Evolutionary conservation across 163 green algal genomes (phyloP).

Genomic region (Chloroidium sp.): DNA sequence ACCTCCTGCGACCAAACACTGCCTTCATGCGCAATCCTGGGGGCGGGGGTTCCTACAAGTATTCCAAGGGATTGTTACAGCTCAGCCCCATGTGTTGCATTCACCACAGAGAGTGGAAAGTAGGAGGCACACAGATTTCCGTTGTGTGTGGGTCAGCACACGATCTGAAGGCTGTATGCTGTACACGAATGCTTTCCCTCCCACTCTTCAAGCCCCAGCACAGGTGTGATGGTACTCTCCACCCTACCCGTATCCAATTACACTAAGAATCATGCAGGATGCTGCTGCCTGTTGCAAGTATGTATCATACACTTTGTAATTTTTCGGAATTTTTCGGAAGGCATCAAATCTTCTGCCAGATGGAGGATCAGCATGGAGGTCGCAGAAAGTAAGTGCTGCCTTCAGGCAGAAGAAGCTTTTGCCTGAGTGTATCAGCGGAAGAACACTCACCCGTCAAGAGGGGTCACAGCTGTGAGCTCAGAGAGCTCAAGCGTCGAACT

Average conservation of each 20-base stretch:
- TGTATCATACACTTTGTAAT: too few species aligned
- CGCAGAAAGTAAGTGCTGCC: not conserved
- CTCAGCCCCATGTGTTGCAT: not conserved
- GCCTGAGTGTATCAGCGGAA: not conserved
- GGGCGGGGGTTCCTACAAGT: too few species aligned
- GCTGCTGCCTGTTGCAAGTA: too few species aligned
- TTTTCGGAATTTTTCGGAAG: too few species aligned
- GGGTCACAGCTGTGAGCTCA: constrained; percentile 84
- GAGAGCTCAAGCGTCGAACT: constrained; percentile 51
- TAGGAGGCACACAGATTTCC: too few species aligned
- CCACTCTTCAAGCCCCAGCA: too few species aligned
- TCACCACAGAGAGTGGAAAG: not conserved
- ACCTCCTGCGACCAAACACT: constrained; percentile 46
- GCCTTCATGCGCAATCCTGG: not conserved
- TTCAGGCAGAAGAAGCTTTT: not conserved
- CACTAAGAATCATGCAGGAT: too few species aligned
- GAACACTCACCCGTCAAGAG: constrained; percentile 72
- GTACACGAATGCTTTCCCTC: too few species aligned
- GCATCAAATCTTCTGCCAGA: not conserved
- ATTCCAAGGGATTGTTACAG: not conserved
- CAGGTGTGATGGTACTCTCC: too few species aligned
- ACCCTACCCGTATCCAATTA: too few species aligned
- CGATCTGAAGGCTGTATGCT: too few species aligned
- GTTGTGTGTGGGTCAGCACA: not conserved
- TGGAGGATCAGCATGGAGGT: not conserved